These are phyloP conservation scores for Trametes elegans DNA, from an alignment of 768 basidiomycete species.

Conservation along the genomic window DNA sequence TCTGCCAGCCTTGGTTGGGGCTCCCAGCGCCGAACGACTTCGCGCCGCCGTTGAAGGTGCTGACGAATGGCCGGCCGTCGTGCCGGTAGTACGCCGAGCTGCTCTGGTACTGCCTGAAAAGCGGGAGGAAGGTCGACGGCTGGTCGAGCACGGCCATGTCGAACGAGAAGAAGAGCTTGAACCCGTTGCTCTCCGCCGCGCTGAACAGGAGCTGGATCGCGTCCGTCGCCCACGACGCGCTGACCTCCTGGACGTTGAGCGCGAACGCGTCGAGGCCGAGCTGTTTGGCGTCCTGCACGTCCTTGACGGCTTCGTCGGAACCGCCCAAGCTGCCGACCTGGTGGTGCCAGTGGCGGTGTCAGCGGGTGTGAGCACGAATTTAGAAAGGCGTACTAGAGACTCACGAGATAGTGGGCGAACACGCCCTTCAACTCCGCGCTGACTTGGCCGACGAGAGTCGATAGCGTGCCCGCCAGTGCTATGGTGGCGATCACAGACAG, in stretches of 20 bases:
- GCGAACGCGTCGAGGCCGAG: neutral
- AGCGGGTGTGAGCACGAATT: no score
- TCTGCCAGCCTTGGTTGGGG: constrained; percentile 47
- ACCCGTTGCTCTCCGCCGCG: neutral
- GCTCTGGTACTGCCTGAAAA: constrained; percentile 36
- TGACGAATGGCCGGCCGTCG: constrained; percentile 52
- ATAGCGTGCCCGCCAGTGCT: neutral
- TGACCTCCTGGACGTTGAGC: neutral
- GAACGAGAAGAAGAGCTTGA: constrained; percentile 66
- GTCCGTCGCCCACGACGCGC: neutral
- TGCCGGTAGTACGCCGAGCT: constrained; percentile 38
- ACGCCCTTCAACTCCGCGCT: neutral
- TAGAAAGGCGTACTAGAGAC: neutral
- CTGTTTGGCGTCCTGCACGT: neutral
- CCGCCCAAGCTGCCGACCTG: neutral
- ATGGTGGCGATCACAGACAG: neutral
- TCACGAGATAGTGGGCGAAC: neutral
- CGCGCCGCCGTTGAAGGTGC: constrained; percentile 61
- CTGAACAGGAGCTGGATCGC: neutral
- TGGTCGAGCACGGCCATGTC: constrained; percentile 55
- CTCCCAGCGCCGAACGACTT: constrained; percentile 53
- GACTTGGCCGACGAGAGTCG: neutral
- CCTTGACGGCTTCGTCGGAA: neutral
- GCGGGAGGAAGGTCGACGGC: neutral
- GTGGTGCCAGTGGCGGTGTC: no score